A percentile compares a stretch with the other conserved stretches of the same genome.
Evolutionary conservation across 345 rosid species (phyloP).

Genomic region (Angophora floribunda): DNA sequence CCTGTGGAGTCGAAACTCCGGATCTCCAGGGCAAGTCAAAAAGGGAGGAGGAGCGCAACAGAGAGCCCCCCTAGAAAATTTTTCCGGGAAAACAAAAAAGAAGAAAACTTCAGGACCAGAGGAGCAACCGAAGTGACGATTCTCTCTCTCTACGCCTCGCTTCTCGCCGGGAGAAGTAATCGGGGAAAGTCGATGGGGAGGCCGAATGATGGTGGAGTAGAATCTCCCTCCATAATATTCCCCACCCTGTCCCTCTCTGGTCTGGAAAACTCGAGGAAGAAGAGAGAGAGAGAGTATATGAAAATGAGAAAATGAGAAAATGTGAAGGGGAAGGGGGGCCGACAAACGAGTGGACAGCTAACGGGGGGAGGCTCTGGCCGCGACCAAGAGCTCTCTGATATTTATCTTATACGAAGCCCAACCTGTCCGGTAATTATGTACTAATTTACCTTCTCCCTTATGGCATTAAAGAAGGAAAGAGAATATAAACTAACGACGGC

Average conservation of each 20-base stretch:
- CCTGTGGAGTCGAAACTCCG: neutral
- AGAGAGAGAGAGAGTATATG: neutral
- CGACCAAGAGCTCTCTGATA: slow-evolving; percentile 3
- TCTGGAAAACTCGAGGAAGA: slow-evolving; percentile 35
- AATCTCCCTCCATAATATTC: slow-evolving; percentile 3
- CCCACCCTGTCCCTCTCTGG: slow-evolving; percentile 12
- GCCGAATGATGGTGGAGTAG: neutral
- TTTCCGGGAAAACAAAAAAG: neutral
- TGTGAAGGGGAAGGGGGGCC: too few relatives aligned
- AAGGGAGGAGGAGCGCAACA: neutral
- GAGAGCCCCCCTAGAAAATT: neutral
- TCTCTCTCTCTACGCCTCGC: neutral
- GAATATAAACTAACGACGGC: neutral
- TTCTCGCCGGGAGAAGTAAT: slow-evolving; percentile 2
- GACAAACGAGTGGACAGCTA: slow-evolving; percentile 65
- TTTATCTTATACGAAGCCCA: neutral
- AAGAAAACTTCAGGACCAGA: neutral
- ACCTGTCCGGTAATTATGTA: neutral
- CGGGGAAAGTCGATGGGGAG: neutral
- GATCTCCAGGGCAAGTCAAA: neutral
- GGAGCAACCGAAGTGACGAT: neutral
- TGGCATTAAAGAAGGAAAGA: neutral
- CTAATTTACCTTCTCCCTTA: neutral
- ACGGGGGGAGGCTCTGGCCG: slow-evolving; percentile 14
- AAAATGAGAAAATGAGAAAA: too few relatives aligned